These are phyloP conservation scores for Trichosporon sp. DNA, from an alignment of 1,284 basidiomycete genomes.

Conservation along the genomic window DNA sequence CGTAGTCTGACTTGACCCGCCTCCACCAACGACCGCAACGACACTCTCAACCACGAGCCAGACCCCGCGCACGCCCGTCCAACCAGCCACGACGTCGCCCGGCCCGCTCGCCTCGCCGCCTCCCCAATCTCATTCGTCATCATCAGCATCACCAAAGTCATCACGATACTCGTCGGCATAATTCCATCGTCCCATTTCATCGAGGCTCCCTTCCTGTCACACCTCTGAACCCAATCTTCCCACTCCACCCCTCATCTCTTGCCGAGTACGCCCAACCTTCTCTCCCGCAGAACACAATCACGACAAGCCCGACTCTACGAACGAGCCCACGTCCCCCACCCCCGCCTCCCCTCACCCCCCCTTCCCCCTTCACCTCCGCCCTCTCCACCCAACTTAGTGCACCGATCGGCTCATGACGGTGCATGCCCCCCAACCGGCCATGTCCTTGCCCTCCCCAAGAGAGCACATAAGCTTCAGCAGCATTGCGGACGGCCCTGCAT, in stretches of 20 bases:
- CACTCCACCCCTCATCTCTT: not conserved
- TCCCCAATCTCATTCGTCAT: not conserved
- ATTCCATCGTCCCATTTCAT: not conserved
- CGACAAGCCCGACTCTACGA: not conserved
- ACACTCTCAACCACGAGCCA: not conserved
- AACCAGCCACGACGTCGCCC: not conserved
- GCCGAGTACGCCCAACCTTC: not conserved
- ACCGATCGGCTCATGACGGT: conserved; percentile 1
- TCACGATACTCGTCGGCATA: not conserved
- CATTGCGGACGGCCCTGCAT: not conserved
- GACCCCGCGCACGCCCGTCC: not conserved
- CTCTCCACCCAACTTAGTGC: not conserved
- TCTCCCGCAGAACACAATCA: not conserved
- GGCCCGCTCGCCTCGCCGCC: not conserved
- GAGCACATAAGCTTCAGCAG: conserved; percentile 5
- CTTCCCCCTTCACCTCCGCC: not conserved
- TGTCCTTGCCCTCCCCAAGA: conserved; percentile 1
- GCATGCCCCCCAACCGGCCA: conserved; percentile 4
- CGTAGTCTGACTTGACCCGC: not conserved
- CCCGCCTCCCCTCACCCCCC: not conserved
- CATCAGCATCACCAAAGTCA: not conserved
- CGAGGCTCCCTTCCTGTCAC: not conserved
- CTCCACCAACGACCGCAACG: not conserved
- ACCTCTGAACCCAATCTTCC: not conserved
- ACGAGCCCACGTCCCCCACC: not conserved